These are phyloP conservation scores for Coemansia sp. DNA, from an alignment of 192 early-diverging fungal genomes.

Conservation along the genomic window DNA sequence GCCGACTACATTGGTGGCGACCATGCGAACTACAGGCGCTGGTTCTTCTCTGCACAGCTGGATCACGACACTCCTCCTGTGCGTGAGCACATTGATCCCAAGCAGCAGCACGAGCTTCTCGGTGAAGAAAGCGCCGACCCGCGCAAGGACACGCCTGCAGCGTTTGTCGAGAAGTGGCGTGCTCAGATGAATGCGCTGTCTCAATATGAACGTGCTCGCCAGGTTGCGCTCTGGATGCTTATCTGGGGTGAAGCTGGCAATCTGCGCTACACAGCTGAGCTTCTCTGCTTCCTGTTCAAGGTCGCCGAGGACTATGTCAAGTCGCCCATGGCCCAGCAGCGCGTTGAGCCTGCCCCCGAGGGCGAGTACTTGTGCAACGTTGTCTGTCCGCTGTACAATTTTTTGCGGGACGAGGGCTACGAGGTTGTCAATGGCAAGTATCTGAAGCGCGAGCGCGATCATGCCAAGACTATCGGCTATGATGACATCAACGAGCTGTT, in stretches of 20 bases:
- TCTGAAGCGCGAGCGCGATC: constrained; percentile 76
- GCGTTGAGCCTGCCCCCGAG: constrained; percentile 58
- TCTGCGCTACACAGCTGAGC: constrained; percentile 72
- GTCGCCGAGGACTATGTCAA: constrained; percentile 58
- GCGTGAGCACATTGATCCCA: constrained; percentile 55
- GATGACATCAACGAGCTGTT: constrained; percentile 86
- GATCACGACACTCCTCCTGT: constrained; percentile 59
- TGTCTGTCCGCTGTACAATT: constrained; percentile 70
- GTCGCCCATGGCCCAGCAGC: constrained; percentile 59
- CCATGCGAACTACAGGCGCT: constrained; percentile 78
- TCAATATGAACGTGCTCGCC: constrained; percentile 68
- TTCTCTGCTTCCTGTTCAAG: constrained; percentile 80
- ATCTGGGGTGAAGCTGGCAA: constrained; percentile 81
- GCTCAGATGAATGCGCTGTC: constrained; percentile 70
- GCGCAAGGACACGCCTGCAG: constrained; percentile 48
- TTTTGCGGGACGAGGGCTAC: constrained; percentile 75
- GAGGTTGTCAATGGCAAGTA: constrained; percentile 68
- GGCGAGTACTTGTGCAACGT: constrained; percentile 71
- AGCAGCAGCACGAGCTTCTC: constrained; percentile 52
- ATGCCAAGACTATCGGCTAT: constrained; percentile 73
- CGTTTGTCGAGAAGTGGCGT: constrained; percentile 68
- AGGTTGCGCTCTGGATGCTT: constrained; percentile 73
- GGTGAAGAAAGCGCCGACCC: constrained; percentile 45
- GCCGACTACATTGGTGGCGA: constrained; percentile 81
- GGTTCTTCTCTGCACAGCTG: constrained; percentile 78